Evolutionary conservation across 2,329 filamentous ascomycete genomes (phyloP).

Genomic region (Dactylellina haptotyla): DNA sequence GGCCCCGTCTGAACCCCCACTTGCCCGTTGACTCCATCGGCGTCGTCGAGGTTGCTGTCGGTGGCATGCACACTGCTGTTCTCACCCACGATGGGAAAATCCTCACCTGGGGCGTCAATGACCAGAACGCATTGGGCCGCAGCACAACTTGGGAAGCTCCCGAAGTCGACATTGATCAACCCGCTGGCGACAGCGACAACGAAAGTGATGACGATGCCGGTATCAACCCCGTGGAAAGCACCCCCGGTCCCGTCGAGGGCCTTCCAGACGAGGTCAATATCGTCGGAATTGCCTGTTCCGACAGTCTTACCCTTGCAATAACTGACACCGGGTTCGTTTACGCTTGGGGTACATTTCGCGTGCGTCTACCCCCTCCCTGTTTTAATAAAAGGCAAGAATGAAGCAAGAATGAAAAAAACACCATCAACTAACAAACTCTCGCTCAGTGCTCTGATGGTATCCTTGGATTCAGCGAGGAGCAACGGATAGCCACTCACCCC

Average conservation of each 20-base stretch:
- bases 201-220: slow-evolving; percentile 66
- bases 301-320: slow-evolving; percentile 79
- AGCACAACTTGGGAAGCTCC: slow-evolving; percentile 76
- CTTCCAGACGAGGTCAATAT: slow-evolving; percentile 73
- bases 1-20: slow-evolving; percentile 74
- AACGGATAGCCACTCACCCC: slow-evolving; percentile 67
- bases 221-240: slow-evolving; percentile 77
- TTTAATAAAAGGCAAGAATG: background rate
- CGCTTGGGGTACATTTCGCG: slow-evolving; percentile 84
- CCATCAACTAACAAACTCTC: background rate
- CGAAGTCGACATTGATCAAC: slow-evolving; percentile 68
- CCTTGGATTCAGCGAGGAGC: slow-evolving; percentile 70
- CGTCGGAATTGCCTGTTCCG: slow-evolving; percentile 75
- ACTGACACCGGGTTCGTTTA: slow-evolving; percentile 80
- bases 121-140: slow-evolving; percentile 81
- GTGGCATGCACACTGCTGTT: slow-evolving; percentile 83
- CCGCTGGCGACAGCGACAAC: slow-evolving; percentile 65
- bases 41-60: slow-evolving; percentile 79
- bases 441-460: slow-evolving; percentile 71
- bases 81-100: slow-evolving; percentile 83
- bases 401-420: background rate
- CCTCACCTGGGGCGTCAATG: slow-evolving; percentile 87
- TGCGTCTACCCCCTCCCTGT: slow-evolving; percentile 61
- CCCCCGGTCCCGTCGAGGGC: slow-evolving; percentile 70
- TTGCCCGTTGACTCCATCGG: slow-evolving; percentile 69